phyloP scores from a whole-genome alignment of 106 monocot species.

The Alisma plantagoaquatica region DNA sequence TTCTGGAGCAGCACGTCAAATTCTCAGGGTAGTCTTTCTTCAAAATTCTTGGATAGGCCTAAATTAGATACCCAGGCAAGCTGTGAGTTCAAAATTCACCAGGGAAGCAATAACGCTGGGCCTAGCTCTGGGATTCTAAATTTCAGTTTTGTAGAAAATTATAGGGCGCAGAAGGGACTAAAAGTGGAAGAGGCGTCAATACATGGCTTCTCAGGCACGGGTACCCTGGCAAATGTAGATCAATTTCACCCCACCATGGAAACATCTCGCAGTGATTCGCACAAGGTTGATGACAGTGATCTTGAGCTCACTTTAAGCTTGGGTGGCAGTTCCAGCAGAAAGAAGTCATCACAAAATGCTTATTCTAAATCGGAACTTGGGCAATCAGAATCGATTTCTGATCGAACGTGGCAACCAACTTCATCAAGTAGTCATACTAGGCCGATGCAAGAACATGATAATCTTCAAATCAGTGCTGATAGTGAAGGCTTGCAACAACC shows the following conservation, averaged over 20 bases:
- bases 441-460: conserved; percentile 6
- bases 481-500: conserved; percentile 17
- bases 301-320: conserved; percentile 51
- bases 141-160: conserved; percentile 1
- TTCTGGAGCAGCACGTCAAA: conserved; percentile 16
- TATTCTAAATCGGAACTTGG: conserved; percentile 1
- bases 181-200: conserved; percentile 3
- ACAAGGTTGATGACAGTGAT: conserved; percentile 24
- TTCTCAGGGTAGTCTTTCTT: conserved; percentile 27
- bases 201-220: not conserved
- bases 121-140: conserved; percentile 6
- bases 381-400: not conserved
- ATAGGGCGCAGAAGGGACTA: not conserved
- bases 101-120: not conserved
- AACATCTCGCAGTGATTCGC: not conserved
- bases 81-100: conserved; percentile 2
- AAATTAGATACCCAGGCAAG: not conserved
- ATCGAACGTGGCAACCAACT: too few species aligned
- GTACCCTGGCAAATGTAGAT: not conserved
- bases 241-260: not conserved
- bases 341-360: conserved; percentile 7
- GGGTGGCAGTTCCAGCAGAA: conserved; percentile 21
- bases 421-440: not conserved
- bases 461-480: not conserved
- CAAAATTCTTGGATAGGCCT: conserved; percentile 1